phyloP scores from a whole-genome alignment of 2,329 filamentous ascomycete genomes.

The Aspergillus intermedius region DNA sequence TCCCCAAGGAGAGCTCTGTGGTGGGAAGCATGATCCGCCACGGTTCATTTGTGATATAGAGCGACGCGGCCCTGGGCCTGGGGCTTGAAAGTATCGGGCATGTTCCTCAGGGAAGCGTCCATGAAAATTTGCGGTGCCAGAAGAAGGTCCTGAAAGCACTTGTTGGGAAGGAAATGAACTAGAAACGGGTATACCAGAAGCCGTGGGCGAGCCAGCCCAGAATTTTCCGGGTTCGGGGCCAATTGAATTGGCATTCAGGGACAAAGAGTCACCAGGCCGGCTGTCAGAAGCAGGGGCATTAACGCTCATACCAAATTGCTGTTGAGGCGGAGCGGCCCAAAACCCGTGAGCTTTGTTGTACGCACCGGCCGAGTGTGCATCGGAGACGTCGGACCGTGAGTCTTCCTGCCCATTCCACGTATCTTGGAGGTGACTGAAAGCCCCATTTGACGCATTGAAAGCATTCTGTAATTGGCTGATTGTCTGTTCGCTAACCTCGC shows the following conservation, averaged over 20 bases:
- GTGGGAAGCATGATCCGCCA: constrained; percentile 26
- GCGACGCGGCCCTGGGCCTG: constrained; percentile 21
- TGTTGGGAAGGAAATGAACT: constrained; percentile 25
- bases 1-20: constrained; percentile 28
- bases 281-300: constrained; percentile 21
- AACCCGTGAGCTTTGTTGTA: constrained; percentile 35
- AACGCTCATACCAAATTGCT: constrained; percentile 21
- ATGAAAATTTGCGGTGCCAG: constrained; percentile 21
- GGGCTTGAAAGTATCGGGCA: constrained; percentile 19
- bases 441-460: constrained; percentile 47
- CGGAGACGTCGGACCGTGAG: constrained; percentile 40
- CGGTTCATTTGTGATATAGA: constrained; percentile 27
- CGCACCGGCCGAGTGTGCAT: constrained; percentile 35
- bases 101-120: constrained; percentile 27
- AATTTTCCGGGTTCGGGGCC: constrained; percentile 25
- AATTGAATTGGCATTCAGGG: constrained; percentile 13
- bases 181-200: constrained; percentile 14
- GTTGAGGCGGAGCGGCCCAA: constrained; percentile 23
- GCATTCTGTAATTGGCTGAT: constrained; percentile 45
- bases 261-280: constrained; percentile 18
- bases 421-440: constrained; percentile 36
- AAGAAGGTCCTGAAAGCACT: constrained; percentile 29
- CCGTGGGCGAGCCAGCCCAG: constrained; percentile 22
- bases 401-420: constrained; percentile 41
- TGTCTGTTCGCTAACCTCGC: constrained; percentile 46